These are phyloP conservation scores for Aspergillus vadensis DNA, from an alignment of 2,329 filamentous ascomycete genomes.

Conservation along the genomic window DNA sequence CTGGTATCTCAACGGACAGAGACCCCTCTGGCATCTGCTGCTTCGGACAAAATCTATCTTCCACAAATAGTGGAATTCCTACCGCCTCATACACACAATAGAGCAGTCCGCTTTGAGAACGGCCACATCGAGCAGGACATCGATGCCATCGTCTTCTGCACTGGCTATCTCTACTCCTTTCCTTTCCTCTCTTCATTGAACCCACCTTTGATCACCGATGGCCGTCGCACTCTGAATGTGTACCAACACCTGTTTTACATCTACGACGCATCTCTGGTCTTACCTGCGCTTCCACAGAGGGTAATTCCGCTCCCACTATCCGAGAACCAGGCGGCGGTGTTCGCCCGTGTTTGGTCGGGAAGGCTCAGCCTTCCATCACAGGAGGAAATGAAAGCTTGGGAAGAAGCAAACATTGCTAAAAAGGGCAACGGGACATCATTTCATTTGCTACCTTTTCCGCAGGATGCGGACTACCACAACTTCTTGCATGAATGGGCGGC, in stretches of 20 bases:
- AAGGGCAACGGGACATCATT: conserved; percentile 54
- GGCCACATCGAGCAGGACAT: conserved; percentile 66
- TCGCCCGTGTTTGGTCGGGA: conserved; percentile 77
- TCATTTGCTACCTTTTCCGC: conserved; percentile 56
- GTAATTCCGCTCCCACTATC: conserved; percentile 85
- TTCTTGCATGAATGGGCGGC: conserved; percentile 47
- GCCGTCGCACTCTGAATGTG: conserved; percentile 68
- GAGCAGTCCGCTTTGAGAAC: conserved; percentile 67
- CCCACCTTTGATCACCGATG: conserved; percentile 65
- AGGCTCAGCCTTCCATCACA: conserved; percentile 64
- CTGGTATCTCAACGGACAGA: conserved; percentile 63
- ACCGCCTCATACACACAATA: conserved; percentile 53
- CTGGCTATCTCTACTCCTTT: conserved; percentile 83
- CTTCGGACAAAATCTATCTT: conserved; percentile 57
- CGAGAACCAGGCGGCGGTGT: conserved; percentile 75
- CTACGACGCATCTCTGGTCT: conserved; percentile 73
- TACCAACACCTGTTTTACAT: conserved; percentile 81
- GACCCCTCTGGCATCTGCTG: conserved; percentile 45
- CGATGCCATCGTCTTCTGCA: conserved; percentile 82
- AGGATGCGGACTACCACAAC: conserved; percentile 51
- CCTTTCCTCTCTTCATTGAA: conserved; percentile 64
- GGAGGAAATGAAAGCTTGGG: conserved; percentile 71
- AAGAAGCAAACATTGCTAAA: conserved; percentile 45
- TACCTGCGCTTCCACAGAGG: conserved; percentile 74
- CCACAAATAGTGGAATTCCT: conserved; percentile 58